Evolutionary conservation across 2,329 filamentous ascomycete species (phyloP).

Genomic region (Trichoderma citrinoviride): DNA sequence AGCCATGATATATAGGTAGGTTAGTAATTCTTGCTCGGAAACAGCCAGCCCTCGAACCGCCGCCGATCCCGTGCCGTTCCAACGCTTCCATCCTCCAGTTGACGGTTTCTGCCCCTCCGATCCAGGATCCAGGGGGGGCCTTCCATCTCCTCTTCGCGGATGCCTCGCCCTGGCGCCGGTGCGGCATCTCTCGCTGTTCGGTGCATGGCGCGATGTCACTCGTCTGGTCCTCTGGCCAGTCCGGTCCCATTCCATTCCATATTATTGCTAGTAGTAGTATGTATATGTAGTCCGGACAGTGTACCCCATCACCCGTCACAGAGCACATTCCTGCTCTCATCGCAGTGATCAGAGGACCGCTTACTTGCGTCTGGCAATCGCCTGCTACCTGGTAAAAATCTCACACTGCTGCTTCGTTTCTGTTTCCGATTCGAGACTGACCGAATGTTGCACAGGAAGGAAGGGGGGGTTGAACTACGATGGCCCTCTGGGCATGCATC

Average conservation of each 20-base stretch:
- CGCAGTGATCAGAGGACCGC: not conserved
- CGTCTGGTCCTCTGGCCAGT: not conserved
- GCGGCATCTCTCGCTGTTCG: conserved; percentile 14
- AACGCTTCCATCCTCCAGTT: not conserved
- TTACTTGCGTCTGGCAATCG: conserved; percentile 5
- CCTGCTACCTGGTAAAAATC: not conserved
- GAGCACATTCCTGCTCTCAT: not conserved
- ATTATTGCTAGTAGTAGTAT: no score
- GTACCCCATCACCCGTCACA: not conserved
- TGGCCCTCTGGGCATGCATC: no score
- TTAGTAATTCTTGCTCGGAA: no score
- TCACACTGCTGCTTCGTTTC: not conserved
- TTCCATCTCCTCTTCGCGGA: not conserved
- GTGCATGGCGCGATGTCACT: conserved; percentile 17
- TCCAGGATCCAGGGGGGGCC: not conserved
- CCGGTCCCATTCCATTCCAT: no score
- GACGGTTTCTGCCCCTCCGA: not conserved
- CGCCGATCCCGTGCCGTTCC: not conserved
- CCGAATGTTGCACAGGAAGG: not conserved
- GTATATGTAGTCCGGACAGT: not conserved
- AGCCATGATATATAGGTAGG: no score
- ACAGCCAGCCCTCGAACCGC: no score
- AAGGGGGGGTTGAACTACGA: not conserved
- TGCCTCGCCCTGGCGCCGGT: conserved; percentile 6
- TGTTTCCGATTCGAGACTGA: conserved; percentile 13